Conservation (phyloP, 352 stramenopile species). For the Phytopythium helicoides region DNA sequence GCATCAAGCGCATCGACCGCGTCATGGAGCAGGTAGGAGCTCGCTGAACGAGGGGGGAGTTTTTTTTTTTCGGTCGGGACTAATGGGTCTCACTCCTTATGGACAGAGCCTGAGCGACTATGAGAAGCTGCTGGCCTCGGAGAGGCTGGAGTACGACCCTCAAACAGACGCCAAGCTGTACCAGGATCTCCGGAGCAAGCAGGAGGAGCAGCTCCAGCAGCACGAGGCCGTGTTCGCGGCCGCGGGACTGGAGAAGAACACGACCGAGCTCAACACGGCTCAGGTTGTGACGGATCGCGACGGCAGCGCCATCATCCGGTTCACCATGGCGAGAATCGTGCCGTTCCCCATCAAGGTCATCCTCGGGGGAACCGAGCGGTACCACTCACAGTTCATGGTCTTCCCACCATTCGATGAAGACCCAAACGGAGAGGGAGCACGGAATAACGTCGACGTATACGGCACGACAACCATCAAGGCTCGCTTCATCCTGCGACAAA, state of each 20-base stretch:
- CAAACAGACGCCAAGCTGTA: conserved; percentile 21
- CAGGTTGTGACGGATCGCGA: conserved; percentile 21
- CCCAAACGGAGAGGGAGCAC: neutral
- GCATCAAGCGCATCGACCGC: conserved; percentile 4
- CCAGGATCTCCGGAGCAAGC: conserved; percentile 13
- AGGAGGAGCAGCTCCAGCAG: conserved; percentile 18
- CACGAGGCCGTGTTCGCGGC: conserved; percentile 22
- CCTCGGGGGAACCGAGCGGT: conserved; percentile 20
- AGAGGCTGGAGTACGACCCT: conserved; percentile 21
- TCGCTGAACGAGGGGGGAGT: neutral
- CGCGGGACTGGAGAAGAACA: conserved; percentile 19
- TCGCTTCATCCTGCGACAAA: conserved; percentile 1
- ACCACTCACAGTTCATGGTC: neutral
- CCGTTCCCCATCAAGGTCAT: conserved; percentile 23
- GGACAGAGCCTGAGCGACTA: conserved; percentile 3
- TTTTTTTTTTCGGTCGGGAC: neutral
- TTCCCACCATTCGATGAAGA: neutral
- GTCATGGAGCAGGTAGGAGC: conserved; percentile 2
- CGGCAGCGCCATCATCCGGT: conserved; percentile 26
- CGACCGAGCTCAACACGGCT: conserved; percentile 16
- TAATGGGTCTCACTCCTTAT: neutral
- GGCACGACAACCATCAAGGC: neutral
- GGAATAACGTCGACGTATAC: neutral
- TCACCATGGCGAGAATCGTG: conserved; percentile 18
- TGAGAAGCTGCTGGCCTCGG: conserved; percentile 1